A percentile compares a stretch with the other conserved stretches of the same genome.
phyloP scores from a whole-genome alignment of 1,284 basidiomycete genomes.

The Pseudozyma thailandica region DNA sequence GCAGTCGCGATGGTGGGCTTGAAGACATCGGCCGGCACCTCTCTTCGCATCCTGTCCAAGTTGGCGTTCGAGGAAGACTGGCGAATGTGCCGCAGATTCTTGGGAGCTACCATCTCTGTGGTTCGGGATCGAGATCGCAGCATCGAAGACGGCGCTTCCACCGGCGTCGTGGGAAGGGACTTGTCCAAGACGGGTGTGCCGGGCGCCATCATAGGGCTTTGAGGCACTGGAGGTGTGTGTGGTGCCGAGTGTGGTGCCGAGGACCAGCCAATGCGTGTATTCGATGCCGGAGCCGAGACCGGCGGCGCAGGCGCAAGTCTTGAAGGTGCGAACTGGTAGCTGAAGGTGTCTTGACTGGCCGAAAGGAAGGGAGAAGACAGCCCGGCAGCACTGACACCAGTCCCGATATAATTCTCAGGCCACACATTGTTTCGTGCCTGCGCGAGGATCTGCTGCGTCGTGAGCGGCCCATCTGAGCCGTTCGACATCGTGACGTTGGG shows the following conservation, averaged over 20 bases:
- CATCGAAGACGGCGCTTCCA: neutral
- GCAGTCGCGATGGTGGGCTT: neutral
- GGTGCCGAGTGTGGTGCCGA: constrained; percentile 24
- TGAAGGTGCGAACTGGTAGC: constrained; percentile 21
- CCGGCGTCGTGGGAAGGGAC: constrained; percentile 16
- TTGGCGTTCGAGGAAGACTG: constrained; percentile 26
- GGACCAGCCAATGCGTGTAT: constrained; percentile 11
- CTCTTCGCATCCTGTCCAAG: constrained; percentile 16
- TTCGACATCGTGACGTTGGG: constrained; percentile 3
- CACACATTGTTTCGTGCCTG: constrained; percentile 45
- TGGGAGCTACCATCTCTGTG: constrained; percentile 23
- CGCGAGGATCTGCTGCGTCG: constrained; percentile 44
- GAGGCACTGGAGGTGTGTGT: constrained; percentile 17
- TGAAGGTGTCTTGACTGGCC: constrained; percentile 24
- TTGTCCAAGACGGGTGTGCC: constrained; percentile 11
- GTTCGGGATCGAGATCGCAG: constrained; percentile 22
- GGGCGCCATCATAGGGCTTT: constrained; percentile 7
- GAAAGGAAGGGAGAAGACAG: constrained; percentile 31
- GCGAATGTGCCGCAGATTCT: constrained; percentile 40
- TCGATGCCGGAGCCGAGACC: constrained; percentile 4
- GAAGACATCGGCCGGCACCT: constrained; percentile 20
- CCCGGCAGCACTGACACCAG: constrained; percentile 33
- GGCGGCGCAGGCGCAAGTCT: constrained; percentile 33
- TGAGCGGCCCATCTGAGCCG: constrained; percentile 16
- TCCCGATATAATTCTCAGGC: constrained; percentile 42